Base-by-base conservation (phyloP, 73 alveolate genomes). In the Tetrahymena borealis region DNA sequence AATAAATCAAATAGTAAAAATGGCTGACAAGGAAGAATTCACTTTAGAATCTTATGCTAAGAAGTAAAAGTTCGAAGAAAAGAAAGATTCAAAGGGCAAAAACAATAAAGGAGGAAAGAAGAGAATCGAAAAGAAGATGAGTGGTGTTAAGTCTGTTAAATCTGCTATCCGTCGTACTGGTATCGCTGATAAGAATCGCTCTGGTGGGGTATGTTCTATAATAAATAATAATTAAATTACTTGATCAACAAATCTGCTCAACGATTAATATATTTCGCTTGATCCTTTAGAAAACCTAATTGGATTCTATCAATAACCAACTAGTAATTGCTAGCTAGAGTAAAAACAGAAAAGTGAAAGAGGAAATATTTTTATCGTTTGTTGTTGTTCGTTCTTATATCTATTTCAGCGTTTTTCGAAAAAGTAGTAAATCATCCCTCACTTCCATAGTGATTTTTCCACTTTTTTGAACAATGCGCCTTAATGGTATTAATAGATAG, bases 131-230 rank as follows among this genome's bases (percentile, higher is more conserved):
- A 60, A 60, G 85, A 60, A 60, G 9, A 24, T 60, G 38, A 60
- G 28, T n/a, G 85, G 85, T 4, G 32, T n/a, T 4, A 60, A 60
- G 28, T 60, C 85, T 60, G 38, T 6, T 18, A 60, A 60, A 20
- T 32, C 37, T 60, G 85, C 85, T 60, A 60, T 60, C 35, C 85
- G 85, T 60, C 85, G 85, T 60, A 60, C 85, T 60, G 85, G 85
- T 20, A 32, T 32, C 85, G 7, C n/a, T 0, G 85, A 60, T 60
- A 60, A 60, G 37, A 60, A 60, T 60, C 85, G 85, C 85, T 60
- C 85, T 60, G 85, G 85, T 24, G 85, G 85, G 85, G 85, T 60
- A 60, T 60, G 28, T 60, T 60, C 85, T 60, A 60, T 60, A 60
- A 60, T 60, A 60, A 60, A 60, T 9, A 60, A 60, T 60, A 60